phyloP scores from a whole-genome alignment of 176 grass and related monocot genomes.

The Musa acuminata region DNA sequence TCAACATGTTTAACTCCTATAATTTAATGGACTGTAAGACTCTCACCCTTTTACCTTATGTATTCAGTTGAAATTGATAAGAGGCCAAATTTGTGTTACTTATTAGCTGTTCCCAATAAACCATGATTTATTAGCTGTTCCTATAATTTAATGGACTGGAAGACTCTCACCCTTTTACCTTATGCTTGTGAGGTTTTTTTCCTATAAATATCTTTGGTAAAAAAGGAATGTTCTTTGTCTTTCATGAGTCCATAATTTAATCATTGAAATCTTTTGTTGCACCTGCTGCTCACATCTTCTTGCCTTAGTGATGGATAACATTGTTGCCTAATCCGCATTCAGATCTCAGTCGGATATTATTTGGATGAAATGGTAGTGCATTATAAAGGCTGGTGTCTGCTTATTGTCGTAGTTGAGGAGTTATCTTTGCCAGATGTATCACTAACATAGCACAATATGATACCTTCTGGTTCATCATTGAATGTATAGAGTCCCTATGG shows the following conservation, averaged over 20 bases:
- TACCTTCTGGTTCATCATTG: not conserved
- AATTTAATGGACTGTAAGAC: not conserved
- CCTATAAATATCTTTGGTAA: not conserved
- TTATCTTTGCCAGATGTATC: not conserved
- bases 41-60: not conserved
- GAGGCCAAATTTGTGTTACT: not conserved
- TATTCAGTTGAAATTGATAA: not conserved
- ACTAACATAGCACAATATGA: not conserved
- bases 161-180: too few species aligned
- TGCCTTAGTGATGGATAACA: not conserved
- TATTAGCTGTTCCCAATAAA: not conserved
- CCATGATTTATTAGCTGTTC: not conserved
- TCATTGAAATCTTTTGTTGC: not conserved
- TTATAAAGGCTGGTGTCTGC: not conserved
- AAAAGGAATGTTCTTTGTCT: not conserved
- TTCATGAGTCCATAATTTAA: not conserved
- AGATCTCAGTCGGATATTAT: too few species aligned
- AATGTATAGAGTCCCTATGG: not conserved
- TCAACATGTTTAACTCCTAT: constrained; percentile 10
- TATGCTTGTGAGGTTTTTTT: too few species aligned
- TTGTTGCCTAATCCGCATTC: not conserved
- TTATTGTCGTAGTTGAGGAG: not conserved
- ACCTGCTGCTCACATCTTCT: not conserved
- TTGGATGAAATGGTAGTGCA: too few species aligned
- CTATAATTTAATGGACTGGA: too few species aligned